Base-by-base conservation (phyloP, 768 basidiomycete species). In the Lactarius akahatsu region DNA sequence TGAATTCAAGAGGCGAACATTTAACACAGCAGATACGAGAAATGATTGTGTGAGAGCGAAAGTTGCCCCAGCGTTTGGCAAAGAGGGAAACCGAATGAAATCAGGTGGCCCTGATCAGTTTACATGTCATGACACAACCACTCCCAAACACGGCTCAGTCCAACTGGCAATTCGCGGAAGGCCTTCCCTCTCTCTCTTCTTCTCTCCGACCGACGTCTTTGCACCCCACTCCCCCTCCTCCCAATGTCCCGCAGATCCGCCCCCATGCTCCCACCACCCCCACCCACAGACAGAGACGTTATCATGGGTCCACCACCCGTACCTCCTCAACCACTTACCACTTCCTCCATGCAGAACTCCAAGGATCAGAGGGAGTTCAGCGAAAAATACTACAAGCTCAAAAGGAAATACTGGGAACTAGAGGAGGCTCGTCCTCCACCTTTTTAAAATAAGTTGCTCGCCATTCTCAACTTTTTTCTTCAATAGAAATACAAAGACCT, bases 301-400 rank as follows among this genome's bases (percentile, higher is more conserved):
- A 74, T 79, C 70, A 85, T 86, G 83, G 80, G 80, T 11, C 81
- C 85, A 0, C 80, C 83, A 0, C 79, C 81, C 0, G 72, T 77
- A 38, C 76, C 78, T 55, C 70, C 77, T 16, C 78, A 74, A 61
- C 72, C 77, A 18, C 59, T 76, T 15, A 56, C 74, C 15, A 76
- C 72, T 34, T 72, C 74, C 20, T 59, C 72, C 2, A 57, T 73
- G 26, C 74, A 77, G 11, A 77, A 74, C 36, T 61, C 73, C 18
- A 70, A 78, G 61, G 81, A 83, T 65, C 71, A 66, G 59, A 80
- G 79, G 59, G 87, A 86, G 59, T 73, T 81, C 68, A 71, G 72
- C 57, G 87, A 89, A 77, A 90, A 88, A 76, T 88, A 89, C 75
- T 78, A 77, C 66, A 84, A 81, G 69, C 79, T 90, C 61, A 91